Evolutionary conservation across 495 filamentous ascomycete species (phyloP).

Genomic region (Monascus purpureus): DNA sequence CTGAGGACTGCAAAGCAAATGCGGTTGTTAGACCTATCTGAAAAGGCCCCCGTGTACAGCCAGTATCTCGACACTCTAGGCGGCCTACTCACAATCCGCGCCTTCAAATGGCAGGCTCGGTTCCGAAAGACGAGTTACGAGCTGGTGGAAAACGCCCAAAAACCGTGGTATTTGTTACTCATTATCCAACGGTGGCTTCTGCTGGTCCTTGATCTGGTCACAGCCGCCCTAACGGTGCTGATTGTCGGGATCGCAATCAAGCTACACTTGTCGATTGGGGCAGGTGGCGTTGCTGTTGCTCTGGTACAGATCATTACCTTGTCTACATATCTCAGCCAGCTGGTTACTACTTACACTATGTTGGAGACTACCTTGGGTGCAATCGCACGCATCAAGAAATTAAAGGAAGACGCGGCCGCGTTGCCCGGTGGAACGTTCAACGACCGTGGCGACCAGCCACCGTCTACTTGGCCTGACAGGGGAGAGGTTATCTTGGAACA

Average conservation of each 20-base stretch:
- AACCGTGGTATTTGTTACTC: slow-evolving; percentile 33
- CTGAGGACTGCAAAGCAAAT: slow-evolving; percentile 39
- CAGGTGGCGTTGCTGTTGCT: slow-evolving; percentile 30
- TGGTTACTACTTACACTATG: slow-evolving; percentile 13
- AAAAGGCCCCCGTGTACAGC: slow-evolving; percentile 33
- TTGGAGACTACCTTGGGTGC: slow-evolving; percentile 28
- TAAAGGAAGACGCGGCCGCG: too few relatives aligned
- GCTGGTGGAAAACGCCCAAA: slow-evolving; percentile 34
- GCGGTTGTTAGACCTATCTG: slow-evolving; percentile 38
- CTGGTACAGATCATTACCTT: slow-evolving; percentile 27
- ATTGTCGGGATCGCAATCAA: slow-evolving; percentile 15
- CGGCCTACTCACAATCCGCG: slow-evolving; percentile 26
- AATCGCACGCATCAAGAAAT: slow-evolving; percentile 18
- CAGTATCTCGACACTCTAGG: slow-evolving; percentile 30
- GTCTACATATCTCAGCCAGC: slow-evolving; percentile 7
- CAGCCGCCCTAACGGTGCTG: slow-evolving; percentile 17
- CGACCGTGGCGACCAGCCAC: too few relatives aligned
- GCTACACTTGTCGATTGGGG: slow-evolving; percentile 13
- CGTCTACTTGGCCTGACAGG: too few relatives aligned
- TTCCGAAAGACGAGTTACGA: slow-evolving; percentile 17
- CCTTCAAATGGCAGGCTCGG: slow-evolving; percentile 28
- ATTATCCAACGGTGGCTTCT: slow-evolving; percentile 25
- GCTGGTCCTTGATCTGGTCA: slow-evolving; percentile 21
- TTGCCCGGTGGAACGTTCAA: too few relatives aligned
- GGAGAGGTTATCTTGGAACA: too few relatives aligned